These are phyloP conservation scores for Scenedesmus sp. DNA, from an alignment of 163 green algal genomes.

Conservation along the genomic window DNA sequence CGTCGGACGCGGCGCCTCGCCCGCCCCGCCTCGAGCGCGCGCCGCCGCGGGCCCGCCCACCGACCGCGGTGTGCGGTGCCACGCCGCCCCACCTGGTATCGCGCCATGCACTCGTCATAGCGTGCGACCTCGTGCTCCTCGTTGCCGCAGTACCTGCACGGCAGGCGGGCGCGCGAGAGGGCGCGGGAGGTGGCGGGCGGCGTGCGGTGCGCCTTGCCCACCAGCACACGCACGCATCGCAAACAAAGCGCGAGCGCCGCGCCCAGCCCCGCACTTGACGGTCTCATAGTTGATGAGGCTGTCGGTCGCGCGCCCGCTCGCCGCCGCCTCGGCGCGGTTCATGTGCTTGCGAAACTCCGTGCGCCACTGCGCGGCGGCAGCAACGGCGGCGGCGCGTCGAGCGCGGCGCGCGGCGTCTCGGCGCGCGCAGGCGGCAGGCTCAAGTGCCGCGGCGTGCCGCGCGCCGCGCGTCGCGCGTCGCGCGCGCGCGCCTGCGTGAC, in stretches of 20 bases:
- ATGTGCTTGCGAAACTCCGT: slow-evolving; percentile 73
- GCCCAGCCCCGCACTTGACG: too few species aligned
- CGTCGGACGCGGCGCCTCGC: neutral
- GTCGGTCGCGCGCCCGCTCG: slow-evolving; percentile 79
- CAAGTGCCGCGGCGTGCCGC: too few species aligned
- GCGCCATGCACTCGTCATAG: slow-evolving; percentile 78
- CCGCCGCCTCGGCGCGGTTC: slow-evolving; percentile 63
- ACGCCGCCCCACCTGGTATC: slow-evolving; percentile 87
- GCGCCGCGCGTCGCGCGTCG: too few species aligned
- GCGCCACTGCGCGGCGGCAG: slow-evolving; percentile 67
- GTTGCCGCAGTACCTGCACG: slow-evolving; percentile 95
- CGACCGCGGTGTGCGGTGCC: too few species aligned
- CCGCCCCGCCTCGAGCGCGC: too few species aligned
- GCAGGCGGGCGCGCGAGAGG: too few species aligned
- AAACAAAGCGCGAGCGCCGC: too few species aligned
- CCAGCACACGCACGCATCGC: too few species aligned
- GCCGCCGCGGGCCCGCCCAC: too few species aligned
- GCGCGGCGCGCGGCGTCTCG: neutral
- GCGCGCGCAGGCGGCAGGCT: too few species aligned
- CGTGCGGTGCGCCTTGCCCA: too few species aligned
- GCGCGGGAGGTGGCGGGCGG: too few species aligned
- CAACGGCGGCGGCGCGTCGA: neutral
- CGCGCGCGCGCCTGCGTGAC: slow-evolving; percentile 76
- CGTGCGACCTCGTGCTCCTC: slow-evolving; percentile 84
- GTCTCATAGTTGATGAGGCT: slow-evolving; percentile 98